Evolutionary conservation across 129 eudicot genomes (phyloP), one percentile per base, ranked within the genome.

Genomic region (Flaveria sonorensis): DNA sequence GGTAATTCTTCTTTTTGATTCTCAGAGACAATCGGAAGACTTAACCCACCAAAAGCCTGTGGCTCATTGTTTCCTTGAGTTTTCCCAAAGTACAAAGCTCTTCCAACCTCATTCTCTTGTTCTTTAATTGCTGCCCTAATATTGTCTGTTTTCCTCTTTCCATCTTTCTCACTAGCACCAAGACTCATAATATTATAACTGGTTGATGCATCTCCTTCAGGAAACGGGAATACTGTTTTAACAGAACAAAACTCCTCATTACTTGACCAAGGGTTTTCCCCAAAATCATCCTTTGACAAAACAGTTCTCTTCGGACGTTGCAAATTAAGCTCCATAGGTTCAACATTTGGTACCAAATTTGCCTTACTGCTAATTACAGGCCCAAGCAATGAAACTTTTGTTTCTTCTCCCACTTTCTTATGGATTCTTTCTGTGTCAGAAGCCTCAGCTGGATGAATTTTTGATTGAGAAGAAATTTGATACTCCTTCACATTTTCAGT

Each of bases 1-100:
- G 98, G 98, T 52, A 88, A 51, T 76, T 88, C 98, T 88, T 93
- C 98, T 81, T 82, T 90, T 55, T 87, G 92, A 80, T 71, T 87
- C 63, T 90, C 96, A 14, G 88, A 48, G 11, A 79, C 72, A 74
- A 76, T 57, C 7, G 89, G 88, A 75, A 88, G 82, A 42, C 85
- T 84, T 60, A 87, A 66, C 50, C 81, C 78, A 71, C 80, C 77
- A 23, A 86, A 83, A 70, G 74, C 75, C 78, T 77, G 85, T 20
- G 84, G 43, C 36, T 87, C 90, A 45, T 42, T 75, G 43, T 72
- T 74, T 39, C 82, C 92, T 52, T 86, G 96, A 72, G 78, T 71
- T 73, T 90, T 90, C 71, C 84, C 82, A 55, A 86, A 86, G 81
- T 85, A 90, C 36, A 90, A 72, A 79, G 96, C 83, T 81, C 96